These are phyloP conservation scores for Ulvella scutata DNA, from an alignment of 139 green algal species.

Conservation along the genomic window DNA sequence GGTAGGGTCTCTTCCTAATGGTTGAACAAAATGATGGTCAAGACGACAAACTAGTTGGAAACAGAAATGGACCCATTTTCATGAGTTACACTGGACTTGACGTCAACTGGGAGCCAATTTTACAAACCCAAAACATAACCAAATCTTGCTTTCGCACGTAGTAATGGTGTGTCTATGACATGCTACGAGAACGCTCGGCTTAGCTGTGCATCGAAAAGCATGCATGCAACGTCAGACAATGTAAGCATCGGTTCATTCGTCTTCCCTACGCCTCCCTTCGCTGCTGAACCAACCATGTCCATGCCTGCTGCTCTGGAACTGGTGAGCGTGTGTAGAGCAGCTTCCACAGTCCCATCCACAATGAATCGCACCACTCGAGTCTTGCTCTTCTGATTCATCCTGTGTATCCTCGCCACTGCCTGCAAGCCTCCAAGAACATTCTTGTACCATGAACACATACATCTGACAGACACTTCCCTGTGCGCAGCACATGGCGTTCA, in stretches of 20 bases:
- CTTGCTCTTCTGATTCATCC: slow-evolving; percentile 45
- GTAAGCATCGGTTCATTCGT: neutral
- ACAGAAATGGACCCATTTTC: too few species aligned
- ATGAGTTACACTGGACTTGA: too few species aligned
- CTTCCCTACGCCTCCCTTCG: neutral
- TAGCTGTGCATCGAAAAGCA: neutral
- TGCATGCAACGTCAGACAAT: neutral
- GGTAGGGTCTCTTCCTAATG: too few species aligned
- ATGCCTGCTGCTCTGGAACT: slow-evolving; percentile 21
- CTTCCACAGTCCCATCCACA: slow-evolving; percentile 52
- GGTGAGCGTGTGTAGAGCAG: slow-evolving; percentile 46
- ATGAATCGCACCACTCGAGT: slow-evolving; percentile 62
- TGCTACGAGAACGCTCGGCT: neutral
- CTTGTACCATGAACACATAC: too few species aligned
- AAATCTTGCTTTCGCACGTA: too few species aligned
- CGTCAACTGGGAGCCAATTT: too few species aligned
- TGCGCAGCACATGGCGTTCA: too few species aligned
- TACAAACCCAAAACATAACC: too few species aligned
- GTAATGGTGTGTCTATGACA: too few species aligned
- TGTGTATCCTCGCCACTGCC: slow-evolving; percentile 41
- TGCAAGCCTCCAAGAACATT: slow-evolving; percentile 18
- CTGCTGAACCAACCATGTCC: slow-evolving; percentile 18
- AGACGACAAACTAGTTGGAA: too few species aligned
- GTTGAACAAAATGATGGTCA: too few species aligned
- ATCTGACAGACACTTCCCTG: too few species aligned